phyloP scores from a whole-genome alignment of 148 eudicot genomes.

The Linanthus parryae region DNA sequence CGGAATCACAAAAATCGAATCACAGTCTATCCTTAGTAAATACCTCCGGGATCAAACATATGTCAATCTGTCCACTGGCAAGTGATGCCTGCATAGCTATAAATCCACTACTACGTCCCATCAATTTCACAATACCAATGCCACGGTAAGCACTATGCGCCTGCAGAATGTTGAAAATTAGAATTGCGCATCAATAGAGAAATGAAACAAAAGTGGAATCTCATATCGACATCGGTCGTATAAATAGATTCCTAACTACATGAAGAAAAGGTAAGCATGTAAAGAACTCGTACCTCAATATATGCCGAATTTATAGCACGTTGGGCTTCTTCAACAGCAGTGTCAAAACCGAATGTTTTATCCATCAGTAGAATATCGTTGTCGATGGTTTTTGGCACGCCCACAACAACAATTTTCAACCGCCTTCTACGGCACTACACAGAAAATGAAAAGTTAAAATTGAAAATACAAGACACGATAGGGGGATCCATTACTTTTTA shows the following conservation, averaged over 20 bases:
- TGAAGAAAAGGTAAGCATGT: neutral
- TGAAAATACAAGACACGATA: no score
- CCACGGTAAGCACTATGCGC: conserved; percentile 99
- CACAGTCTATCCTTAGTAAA: conserved; percentile 4
- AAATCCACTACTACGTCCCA: conserved; percentile 99
- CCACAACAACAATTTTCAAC: conserved; percentile 85
- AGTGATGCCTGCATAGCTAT: conserved; percentile 99
- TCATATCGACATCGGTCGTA: neutral
- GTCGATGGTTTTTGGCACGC: conserved; percentile 97
- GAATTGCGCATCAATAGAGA: neutral
- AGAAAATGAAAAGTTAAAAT: conserved; percentile 6
- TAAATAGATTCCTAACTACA: neutral
- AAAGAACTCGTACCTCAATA: conserved; percentile 56
- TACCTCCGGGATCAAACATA: conserved; percentile 99
- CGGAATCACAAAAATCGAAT: neutral
- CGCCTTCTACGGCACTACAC: conserved; percentile 75
- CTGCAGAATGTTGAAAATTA: no score
- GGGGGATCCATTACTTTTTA: no score
- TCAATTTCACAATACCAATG: conserved; percentile 92
- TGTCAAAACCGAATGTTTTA: conserved; percentile 97
- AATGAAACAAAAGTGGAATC: neutral
- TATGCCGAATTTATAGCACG: conserved; percentile 97
- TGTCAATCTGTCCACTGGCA: conserved; percentile 98
- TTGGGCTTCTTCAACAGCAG: conserved; percentile 99
- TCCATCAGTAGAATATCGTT: conserved; percentile 98